These are phyloP conservation scores for Alternaria tenuissima DNA, from an alignment of 2,329 filamentous ascomycete species.

Conservation along the genomic window DNA sequence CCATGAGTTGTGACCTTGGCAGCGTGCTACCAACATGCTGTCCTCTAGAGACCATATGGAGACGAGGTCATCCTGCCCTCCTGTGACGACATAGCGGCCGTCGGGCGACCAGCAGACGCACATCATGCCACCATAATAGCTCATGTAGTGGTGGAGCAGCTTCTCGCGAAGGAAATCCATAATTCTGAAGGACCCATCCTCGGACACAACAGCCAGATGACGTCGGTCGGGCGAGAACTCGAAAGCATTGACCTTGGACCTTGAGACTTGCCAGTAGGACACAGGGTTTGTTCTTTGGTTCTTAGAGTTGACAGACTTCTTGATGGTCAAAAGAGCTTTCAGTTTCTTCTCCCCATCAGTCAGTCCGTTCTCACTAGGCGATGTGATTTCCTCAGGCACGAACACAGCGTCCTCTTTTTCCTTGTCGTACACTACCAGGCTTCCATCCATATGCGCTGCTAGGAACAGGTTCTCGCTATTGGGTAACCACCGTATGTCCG, in stretches of 20 bases:
- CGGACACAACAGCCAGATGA: constrained; percentile 87
- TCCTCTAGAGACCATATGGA: constrained; percentile 95
- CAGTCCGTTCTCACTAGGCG: constrained; percentile 35
- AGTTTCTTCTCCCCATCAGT: constrained; percentile 43
- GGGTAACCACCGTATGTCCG: constrained; percentile 91
- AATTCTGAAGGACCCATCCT: constrained; percentile 87
- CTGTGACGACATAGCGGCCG: constrained; percentile 92
- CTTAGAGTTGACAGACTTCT: constrained; percentile 91
- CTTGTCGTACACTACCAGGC: constrained; percentile 94
- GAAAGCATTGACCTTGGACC: constrained; percentile 88
- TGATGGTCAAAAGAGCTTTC: constrained; percentile 68
- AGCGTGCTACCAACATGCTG: constrained; percentile 83
- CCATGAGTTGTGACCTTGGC: constrained; percentile 95
- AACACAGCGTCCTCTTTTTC: constrained; percentile 91
- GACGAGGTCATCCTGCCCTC: constrained; percentile 93
- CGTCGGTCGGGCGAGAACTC: constrained; percentile 89
- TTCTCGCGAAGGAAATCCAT: constrained; percentile 92
- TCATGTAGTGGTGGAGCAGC: constrained; percentile 87
- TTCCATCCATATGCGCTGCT: constrained; percentile 90
- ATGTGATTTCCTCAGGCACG: constrained; percentile 67
- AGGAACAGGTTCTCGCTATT: constrained; percentile 93
- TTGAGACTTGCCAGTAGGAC: constrained; percentile 89
- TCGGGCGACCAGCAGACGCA: constrained; percentile 98
- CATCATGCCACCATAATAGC: constrained; percentile 91
- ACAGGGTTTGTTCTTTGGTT: constrained; percentile 95